These are phyloP conservation scores for Penicillium crystallinum DNA, from an alignment of 495 filamentous ascomycete species.

Conservation along the genomic window DNA sequence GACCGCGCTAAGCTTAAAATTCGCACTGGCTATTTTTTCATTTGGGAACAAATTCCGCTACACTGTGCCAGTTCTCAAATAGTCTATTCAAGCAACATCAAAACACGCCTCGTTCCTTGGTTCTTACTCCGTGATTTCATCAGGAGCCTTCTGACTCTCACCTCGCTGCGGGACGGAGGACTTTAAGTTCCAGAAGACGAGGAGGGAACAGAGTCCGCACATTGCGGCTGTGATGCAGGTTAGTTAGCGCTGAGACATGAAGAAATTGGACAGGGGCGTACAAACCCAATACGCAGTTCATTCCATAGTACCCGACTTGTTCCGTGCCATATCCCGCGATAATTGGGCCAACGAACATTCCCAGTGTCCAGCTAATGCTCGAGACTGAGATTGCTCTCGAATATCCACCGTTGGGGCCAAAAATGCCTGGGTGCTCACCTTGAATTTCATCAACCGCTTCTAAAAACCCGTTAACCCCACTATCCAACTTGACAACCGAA, in stretches of 20 bases:
- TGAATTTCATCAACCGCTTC: constrained; percentile 21
- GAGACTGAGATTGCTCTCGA: constrained; percentile 26
- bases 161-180: constrained; percentile 9
- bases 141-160: neutral
- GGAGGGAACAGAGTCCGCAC: constrained; percentile 2
- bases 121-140: neutral
- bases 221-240: constrained; percentile 7
- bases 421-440: constrained; percentile 15
- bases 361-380: constrained; percentile 26
- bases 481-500: neutral
- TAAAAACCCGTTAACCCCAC: neutral
- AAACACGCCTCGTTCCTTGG: neutral
- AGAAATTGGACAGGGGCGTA: neutral
- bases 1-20: neutral
- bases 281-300: constrained; percentile 23
- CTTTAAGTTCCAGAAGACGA: constrained; percentile 6
- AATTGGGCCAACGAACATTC: constrained; percentile 29
- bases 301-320: constrained; percentile 23
- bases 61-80: too few relatives aligned
- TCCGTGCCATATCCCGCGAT: constrained; percentile 26
- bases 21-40: too few relatives aligned
- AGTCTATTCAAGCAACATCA: neutral
- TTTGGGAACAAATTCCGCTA: too few relatives aligned
- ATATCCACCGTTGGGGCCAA: constrained; percentile 23
- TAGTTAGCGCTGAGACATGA: neutral